These are phyloP conservation scores for Fragaria nilgerrensis DNA, from an alignment of 306 rosid species.

Conservation along the genomic window DNA sequence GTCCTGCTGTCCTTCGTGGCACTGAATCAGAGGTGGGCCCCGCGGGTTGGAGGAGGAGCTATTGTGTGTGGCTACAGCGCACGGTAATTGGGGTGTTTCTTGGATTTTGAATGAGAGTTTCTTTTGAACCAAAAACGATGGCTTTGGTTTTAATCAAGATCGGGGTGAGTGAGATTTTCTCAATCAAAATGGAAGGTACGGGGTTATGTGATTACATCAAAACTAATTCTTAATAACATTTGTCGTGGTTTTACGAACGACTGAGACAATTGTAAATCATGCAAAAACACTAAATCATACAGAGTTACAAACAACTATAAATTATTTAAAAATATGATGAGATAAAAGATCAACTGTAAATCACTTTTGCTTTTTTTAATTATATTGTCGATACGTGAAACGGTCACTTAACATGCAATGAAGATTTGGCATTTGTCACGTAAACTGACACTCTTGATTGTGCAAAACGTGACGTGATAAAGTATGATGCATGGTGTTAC, in stretches of 20 bases:
- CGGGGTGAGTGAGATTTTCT: neutral
- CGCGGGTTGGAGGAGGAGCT: neutral
- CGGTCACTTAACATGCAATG: too few species aligned
- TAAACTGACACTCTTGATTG: neutral
- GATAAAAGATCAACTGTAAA: neutral
- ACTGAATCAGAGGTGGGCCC: conserved; percentile 54
- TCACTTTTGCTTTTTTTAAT: neutral
- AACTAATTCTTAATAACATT: neutral
- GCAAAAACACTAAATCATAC: too few species aligned
- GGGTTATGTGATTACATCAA: neutral
- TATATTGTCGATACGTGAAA: neutral
- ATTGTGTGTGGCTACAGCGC: neutral
- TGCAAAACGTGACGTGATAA: neutral
- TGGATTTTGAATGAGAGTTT: neutral
- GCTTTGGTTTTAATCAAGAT: neutral
- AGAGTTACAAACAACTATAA: neutral
- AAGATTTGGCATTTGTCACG: neutral
- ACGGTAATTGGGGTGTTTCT: neutral
- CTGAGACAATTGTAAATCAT: neutral
- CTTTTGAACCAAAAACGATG: neutral
- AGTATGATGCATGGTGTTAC: neutral
- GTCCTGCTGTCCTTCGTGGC: conserved; percentile 41
- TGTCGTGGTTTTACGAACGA: too few species aligned
- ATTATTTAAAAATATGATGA: neutral
- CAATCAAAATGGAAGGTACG: neutral